phyloP scores from a whole-genome alignment of 2,329 filamentous ascomycete genomes.

The Claviceps purpurea region DNA sequence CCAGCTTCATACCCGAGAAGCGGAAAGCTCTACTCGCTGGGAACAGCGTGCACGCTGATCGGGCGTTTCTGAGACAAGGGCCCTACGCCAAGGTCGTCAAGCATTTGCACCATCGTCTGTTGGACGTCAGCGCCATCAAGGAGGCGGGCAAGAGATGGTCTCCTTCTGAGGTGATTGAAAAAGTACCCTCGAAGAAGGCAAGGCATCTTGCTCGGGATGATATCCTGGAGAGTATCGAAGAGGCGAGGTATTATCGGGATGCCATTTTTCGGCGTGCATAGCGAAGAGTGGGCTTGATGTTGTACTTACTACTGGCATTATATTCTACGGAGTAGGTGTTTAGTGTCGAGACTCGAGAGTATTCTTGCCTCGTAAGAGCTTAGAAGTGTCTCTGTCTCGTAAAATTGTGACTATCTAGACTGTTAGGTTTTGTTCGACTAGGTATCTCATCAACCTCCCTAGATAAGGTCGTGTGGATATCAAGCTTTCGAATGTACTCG shows the following conservation, averaged over 20 bases:
- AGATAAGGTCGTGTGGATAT: no score
- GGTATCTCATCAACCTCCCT: no score
- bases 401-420: no score
- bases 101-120: conserved; percentile 75
- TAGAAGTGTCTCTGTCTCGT: no score
- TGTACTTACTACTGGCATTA: no score
- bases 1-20: conserved; percentile 51
- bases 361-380: no score
- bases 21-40: conserved; percentile 67
- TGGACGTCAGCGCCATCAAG: conserved; percentile 88
- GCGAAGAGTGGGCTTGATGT: no score
- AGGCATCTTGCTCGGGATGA: conserved; percentile 77
- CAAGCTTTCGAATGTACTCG: no score
- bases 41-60: conserved; percentile 86
- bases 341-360: no score
- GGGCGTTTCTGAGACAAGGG: conserved; percentile 59
- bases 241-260: conserved; percentile 72
- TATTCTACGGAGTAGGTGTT: no score
- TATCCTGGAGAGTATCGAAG: conserved; percentile 88
- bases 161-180: conserved; percentile 27
- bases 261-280: conserved; percentile 43
- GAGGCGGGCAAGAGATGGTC: conserved; percentile 81
- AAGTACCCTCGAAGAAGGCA: conserved; percentile 58
- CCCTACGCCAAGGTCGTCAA: conserved; percentile 64
- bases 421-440: no score